Conservation (phyloP, 1,139 yeast species). For the Sugiyamaella castrensis region DNA sequence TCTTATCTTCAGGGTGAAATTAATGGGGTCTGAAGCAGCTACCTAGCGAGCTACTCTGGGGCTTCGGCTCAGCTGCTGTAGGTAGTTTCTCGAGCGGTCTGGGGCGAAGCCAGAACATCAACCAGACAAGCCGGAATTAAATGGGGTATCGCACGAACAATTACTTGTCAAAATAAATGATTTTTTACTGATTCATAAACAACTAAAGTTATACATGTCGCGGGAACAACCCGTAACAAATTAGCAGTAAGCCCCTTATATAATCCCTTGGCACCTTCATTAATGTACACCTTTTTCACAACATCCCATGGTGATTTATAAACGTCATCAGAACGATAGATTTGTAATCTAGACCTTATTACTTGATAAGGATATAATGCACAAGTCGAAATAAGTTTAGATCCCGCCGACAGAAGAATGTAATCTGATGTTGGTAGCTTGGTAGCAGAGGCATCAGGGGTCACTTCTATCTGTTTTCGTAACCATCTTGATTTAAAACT, state of each 20-base stretch:
- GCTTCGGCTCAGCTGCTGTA: too few relatives aligned
- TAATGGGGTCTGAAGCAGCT: too few relatives aligned
- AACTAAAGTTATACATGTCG: conserved; percentile 79
- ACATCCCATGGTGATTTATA: conserved; percentile 32
- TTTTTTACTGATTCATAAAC: conserved; percentile 54
- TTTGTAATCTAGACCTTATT: conserved; percentile 72
- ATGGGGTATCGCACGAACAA: background rate
- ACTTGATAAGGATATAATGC: conserved; percentile 84
- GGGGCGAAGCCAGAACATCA: background rate
- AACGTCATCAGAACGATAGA: conserved; percentile 28
- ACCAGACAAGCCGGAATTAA: background rate
- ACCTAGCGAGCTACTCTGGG: too few relatives aligned
- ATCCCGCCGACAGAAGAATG: conserved; percentile 59
- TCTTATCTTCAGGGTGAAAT: too few relatives aligned
- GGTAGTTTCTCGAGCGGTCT: too few relatives aligned
- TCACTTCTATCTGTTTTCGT: background rate
- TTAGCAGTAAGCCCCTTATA: conserved; percentile 84
- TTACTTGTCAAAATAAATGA: background rate
- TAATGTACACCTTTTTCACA: conserved; percentile 39
- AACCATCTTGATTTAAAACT: conserved; percentile 23
- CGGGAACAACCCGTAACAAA: conserved; percentile 79
- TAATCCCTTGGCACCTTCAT: conserved; percentile 58
- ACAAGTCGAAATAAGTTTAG: conserved; percentile 68
- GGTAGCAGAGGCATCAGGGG: background rate
- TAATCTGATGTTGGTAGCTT: conserved; percentile 54